Evolutionary conservation across 2,329 filamentous ascomycete species (phyloP).

Genomic region (Sarocladium kiliense): DNA sequence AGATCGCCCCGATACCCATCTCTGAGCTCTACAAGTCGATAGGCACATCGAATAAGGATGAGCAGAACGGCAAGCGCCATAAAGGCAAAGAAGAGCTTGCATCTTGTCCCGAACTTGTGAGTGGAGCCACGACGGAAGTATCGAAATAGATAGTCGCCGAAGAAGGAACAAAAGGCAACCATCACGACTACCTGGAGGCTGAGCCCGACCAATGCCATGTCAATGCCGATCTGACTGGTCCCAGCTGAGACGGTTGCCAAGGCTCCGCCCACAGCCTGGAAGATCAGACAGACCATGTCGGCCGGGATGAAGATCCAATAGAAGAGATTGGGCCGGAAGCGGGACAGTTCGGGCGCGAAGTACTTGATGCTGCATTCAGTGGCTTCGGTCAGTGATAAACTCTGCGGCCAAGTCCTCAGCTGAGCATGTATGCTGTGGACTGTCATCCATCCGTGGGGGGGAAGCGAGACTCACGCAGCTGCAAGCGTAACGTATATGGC

Average conservation of each 20-base stretch:
- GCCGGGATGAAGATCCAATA: slow-evolving; percentile 49
- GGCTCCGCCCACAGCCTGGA: slow-evolving; percentile 54
- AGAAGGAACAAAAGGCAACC: slow-evolving; percentile 42
- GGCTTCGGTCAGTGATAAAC: not conserved
- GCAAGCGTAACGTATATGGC: slow-evolving; percentile 58
- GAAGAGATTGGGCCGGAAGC: slow-evolving; percentile 36
- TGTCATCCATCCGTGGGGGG: no score
- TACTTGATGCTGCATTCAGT: slow-evolving; percentile 34
- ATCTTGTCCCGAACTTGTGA: slow-evolving; percentile 21
- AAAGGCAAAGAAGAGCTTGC: slow-evolving; percentile 44
- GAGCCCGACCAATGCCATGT: slow-evolving; percentile 46
- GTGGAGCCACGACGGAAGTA: slow-evolving; percentile 26
- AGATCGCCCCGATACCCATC: slow-evolving; percentile 55
- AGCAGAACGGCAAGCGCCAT: slow-evolving; percentile 49
- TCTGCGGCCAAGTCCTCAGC: not conserved
- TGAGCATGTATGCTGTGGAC: not conserved
- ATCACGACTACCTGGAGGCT: slow-evolving; percentile 54
- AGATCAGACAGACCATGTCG: slow-evolving; percentile 50
- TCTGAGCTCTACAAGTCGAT: slow-evolving; percentile 60
- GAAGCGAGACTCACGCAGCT: slow-evolving; percentile 23
- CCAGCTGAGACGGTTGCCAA: slow-evolving; percentile 31
- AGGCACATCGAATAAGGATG: slow-evolving; percentile 58
- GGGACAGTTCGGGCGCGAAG: slow-evolving; percentile 34
- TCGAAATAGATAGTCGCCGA: slow-evolving; percentile 45
- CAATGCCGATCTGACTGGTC: slow-evolving; percentile 29